Percentiles rank a stretch among this genome's conserved stretches.
Conservation (phyloP, 768 basidiomycete species). For the Pleurotus giganteus region DNA sequence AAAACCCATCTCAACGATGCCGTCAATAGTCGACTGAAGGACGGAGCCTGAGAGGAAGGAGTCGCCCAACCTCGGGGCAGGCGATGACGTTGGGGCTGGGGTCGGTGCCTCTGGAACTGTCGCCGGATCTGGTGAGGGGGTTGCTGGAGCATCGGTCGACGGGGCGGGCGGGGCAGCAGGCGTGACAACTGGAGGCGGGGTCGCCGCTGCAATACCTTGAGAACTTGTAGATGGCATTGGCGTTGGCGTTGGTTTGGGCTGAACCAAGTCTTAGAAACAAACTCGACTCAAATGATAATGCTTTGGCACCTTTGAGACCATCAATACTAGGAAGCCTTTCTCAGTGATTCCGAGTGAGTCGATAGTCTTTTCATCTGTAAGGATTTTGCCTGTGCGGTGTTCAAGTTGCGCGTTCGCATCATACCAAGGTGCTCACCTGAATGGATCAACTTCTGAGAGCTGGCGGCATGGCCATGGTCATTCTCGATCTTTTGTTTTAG, state of each 20-base stretch:
- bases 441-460: conserved; percentile 91
- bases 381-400: conserved; percentile 73
- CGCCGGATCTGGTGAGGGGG: conserved; percentile 24
- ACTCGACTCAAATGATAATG: conserved; percentile 1
- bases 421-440: conserved; percentile 54
- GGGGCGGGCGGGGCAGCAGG: conserved; percentile 28
- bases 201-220: conserved; percentile 23
- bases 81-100: conserved; percentile 23
- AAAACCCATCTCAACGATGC: conserved; percentile 96
- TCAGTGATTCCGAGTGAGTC: conserved; percentile 92
- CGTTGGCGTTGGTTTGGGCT: conserved; percentile 57
- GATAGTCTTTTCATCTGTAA: conserved; percentile 84
- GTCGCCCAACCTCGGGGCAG: too few species aligned
- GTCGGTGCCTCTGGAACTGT: conserved; percentile 29
- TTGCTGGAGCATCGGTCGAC: conserved; percentile 24
- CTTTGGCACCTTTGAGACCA: conserved; percentile 86
- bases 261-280: background rate
- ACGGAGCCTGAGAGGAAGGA: conserved; percentile 76
- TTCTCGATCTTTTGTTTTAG: conserved; percentile 85
- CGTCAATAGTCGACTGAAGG: conserved; percentile 73
- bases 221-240: conserved; percentile 24
- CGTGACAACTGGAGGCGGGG: conserved; percentile 32
- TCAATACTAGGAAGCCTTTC: conserved; percentile 98
- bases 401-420: background rate
- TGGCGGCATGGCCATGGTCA: conserved; percentile 69